phyloP scores from a whole-genome alignment of 164 flowering plant species.

The Taxillus chinensis region DNA sequence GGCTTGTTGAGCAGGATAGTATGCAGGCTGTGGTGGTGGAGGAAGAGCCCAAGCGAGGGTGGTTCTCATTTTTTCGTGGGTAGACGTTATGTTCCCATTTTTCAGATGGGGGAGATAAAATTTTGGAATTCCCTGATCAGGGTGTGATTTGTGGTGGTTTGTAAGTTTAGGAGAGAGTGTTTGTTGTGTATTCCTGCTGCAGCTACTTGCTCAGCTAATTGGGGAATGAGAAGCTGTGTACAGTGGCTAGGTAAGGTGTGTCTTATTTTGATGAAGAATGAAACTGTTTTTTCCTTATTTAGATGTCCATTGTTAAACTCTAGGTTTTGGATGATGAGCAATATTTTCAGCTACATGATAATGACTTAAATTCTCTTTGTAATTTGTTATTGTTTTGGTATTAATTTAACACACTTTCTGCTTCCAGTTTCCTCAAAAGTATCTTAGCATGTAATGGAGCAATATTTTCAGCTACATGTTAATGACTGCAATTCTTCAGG shows the following conservation, averaged over 20 bases:
- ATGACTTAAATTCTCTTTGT: too few species aligned
- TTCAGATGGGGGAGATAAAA: neutral
- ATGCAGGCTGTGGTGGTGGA: conserved; percentile 96
- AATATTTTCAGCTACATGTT: too few species aligned
- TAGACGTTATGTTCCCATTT: conserved; percentile 11
- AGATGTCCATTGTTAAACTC: too few species aligned
- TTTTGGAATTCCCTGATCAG: neutral
- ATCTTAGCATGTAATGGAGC: too few species aligned
- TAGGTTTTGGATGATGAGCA: too few species aligned
- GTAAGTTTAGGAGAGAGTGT: neutral
- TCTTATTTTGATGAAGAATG: conserved; percentile 2
- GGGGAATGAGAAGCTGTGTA: conserved; percentile 18
- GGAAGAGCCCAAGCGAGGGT: conserved; percentile 87
- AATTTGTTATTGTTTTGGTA: too few species aligned
- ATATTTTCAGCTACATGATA: too few species aligned
- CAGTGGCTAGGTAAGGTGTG: conserved; percentile 20
- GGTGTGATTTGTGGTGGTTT: neutral
- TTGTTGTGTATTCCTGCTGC: neutral
- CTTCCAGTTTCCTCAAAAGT: too few species aligned
- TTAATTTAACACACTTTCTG: too few species aligned
- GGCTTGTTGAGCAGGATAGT: conserved; percentile 95
- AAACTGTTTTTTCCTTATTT: neutral
- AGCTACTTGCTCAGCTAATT: neutral
- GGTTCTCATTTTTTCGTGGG: conserved; percentile 88
- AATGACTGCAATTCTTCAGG: too few species aligned